Base-by-base conservation (phyloP, 2,329 filamentous ascomycete species). In the Aspergillus persii region DNA sequence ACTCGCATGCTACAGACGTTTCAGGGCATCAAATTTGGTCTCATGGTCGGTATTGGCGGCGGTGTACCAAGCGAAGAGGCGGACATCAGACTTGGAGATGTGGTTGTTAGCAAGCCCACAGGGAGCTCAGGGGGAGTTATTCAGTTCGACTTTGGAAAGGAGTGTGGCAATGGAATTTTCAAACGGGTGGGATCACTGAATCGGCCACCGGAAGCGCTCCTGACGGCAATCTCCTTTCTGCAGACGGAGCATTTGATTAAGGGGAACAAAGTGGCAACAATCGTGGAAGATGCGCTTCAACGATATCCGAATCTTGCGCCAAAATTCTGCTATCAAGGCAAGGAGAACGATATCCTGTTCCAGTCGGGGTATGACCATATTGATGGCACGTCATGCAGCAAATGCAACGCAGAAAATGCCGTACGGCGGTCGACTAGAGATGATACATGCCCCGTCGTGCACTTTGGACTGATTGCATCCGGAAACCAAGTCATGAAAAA, bases 21-120 rank as follows among this genome's bases (percentile, higher is more conserved):
- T 52, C 47, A 31, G 9, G 47, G 51, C n/a, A 18, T 69, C 33
- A 52, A 60, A 11, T 53, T 69, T 39, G 53, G 50, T 29, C 49
- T 70, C 33, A 62, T 69, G 60, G 66, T 70, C 8, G 66, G 66
- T 12, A 62, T 69, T 46, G 68, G 64, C 6, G 67, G 63, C 39
- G 68, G 65, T 8, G 61, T 64, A 15, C 67, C 68, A 11, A 29
- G 49, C 44, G 46, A 27, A 5, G 44, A 33, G 11, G 31, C 60
- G 9, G 66, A 68, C 52, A 60, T 68, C 53, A 59, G 65, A 1
- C 58, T 69, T 2, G 67, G 67, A 3, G 67, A 69, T 59, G 53
- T 69, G 27, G 63, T 67, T 11, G 39, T 57, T n/a, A 49, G 49
- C 15, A 48, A 33, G 3, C 49, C 55, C 5, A 8, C 18, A 23